Percentiles rank a stretch among this genome's conserved stretches.
Conservation (phyloP, 208 protist species). For the Trypanosoma boissoni region DNA sequence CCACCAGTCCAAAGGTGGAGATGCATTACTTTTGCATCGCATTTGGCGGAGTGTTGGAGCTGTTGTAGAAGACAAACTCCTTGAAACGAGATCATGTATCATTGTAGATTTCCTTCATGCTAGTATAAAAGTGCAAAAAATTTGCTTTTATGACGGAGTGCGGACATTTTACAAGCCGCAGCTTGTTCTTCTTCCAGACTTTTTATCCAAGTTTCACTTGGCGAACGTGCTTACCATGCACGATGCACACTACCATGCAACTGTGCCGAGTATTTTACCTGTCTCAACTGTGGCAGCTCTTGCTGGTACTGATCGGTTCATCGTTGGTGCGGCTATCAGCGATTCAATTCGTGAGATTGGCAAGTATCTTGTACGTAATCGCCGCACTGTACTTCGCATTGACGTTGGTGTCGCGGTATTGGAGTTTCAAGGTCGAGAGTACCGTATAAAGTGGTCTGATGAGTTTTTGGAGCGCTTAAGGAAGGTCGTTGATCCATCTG, state of each 20-base stretch:
- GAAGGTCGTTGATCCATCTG: conserved; percentile 29
- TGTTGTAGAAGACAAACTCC: conserved; percentile 54
- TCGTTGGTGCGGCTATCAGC: conserved; percentile 71
- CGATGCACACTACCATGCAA: conserved; percentile 81
- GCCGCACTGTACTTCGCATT: conserved; percentile 47
- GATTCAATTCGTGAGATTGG: conserved; percentile 84
- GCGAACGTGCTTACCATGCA: conserved; percentile 71
- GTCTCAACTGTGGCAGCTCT: conserved; percentile 39
- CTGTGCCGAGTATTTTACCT: conserved; percentile 45
- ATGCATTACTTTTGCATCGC: conserved; percentile 46
- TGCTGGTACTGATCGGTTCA: conserved; percentile 49
- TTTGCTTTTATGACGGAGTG: conserved; percentile 43
- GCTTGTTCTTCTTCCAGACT: conserved; percentile 77
- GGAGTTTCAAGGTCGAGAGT: conserved; percentile 65
- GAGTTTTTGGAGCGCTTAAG: conserved; percentile 47
- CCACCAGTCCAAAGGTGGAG: conserved; percentile 61
- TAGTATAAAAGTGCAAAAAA: conserved; percentile 72
- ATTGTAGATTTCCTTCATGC: conserved; percentile 77
- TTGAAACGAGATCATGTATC: conserved; percentile 60
- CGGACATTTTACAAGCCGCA: conserved; percentile 76
- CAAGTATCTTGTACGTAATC: conserved; percentile 77
- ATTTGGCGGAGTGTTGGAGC: conserved; percentile 72
- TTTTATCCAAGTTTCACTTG: conserved; percentile 78
- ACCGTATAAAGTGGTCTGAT: conserved; percentile 74
- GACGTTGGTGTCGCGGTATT: conserved; percentile 68